Base-by-base conservation (phyloP, 208 protist genomes). In the Naegleria lovaniensis region DNA sequence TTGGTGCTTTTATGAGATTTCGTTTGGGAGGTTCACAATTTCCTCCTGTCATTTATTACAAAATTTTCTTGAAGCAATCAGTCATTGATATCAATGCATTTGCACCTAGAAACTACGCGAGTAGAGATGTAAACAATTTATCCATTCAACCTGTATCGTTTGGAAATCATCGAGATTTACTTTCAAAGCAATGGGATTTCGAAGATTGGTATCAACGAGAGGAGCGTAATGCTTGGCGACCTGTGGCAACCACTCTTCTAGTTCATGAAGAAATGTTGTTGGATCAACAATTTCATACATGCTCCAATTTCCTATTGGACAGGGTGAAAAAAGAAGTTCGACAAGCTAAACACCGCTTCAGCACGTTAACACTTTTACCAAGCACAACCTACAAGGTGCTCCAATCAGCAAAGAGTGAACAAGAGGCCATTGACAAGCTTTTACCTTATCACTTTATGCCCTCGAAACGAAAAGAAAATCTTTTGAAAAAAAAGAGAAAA, bases 41-140 rank as follows among this genome's bases (percentile, higher is more conserved):
- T 83, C 93, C 93, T 19, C 93, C 93, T 29, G 93, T 58, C n/a
- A 92, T 94, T 51, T 94, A 90, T 83, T 94, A 94, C 84, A 94
- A 94, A 90, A 92, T 94, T 39, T 94, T 93, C 83, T 86, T 90
- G 36, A 93, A 94, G 19, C 38, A n/a, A 13, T 48, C 91, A 22
- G 33, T 94, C 40, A 90, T 88, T 52, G 93, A 94, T 90, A 83
- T 94, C 4, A 91, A 91, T 48, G 67, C 93, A 55, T 94, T 92
- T 89, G 92, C 93, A 33, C 93, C 93, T 1, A 90, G 93, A 55
- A 90, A 93, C 38, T 94, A 94, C 38, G 48, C 93, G 9, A 36
- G 6, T 36, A 79, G n/a, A 36, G n/a, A 79, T 36, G 19, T 79
- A 36, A 94, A 94, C 84, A 92, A 93, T 51, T 93, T 91, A 76